phyloP scores from a whole-genome alignment of 805 yeast species.

The Candida chilensis region DNA sequence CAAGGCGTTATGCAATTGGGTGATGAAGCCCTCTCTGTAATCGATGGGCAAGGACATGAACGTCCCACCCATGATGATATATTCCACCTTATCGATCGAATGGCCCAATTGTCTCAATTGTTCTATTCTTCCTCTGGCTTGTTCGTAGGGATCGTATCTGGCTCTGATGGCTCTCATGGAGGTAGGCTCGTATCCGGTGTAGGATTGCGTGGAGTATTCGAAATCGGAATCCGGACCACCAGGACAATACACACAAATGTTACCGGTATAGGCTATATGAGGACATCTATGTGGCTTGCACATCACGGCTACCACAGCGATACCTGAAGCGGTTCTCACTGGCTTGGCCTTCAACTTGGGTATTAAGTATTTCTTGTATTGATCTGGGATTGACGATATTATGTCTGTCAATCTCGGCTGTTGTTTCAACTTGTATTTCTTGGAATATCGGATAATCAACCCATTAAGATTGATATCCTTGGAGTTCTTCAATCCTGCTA shows the following conservation, averaged over 20 bases:
- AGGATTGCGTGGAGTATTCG: constrained; percentile 95
- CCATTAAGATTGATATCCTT: constrained; percentile 88
- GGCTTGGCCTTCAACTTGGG: constrained; percentile 98
- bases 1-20: constrained; percentile 87
- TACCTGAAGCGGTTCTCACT: constrained; percentile 96
- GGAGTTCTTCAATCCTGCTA: constrained; percentile 62
- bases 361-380: constrained; percentile 79
- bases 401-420: constrained; percentile 95
- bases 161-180: constrained; percentile 99
- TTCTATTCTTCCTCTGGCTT: constrained; percentile 95
- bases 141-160: constrained; percentile 96
- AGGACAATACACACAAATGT: constrained; percentile 97
- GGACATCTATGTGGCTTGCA: constrained; percentile 99
- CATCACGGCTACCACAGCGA: constrained; percentile 99
- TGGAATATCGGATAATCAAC: constrained; percentile 72
- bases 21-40: constrained; percentile 83
- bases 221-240: constrained; percentile 99
- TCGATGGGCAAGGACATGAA: constrained; percentile 91
- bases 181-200: constrained; percentile 98
- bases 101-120: constrained; percentile 94
- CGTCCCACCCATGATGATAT: constrained; percentile 98
- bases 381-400: constrained; percentile 92
- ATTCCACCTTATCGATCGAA: constrained; percentile 94
- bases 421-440: constrained; percentile 81
- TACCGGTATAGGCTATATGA: constrained; percentile 97